These are phyloP conservation scores for Syncephalastrum sp. DNA, from an alignment of 371 early-diverging fungal genomes.

Conservation along the genomic window DNA sequence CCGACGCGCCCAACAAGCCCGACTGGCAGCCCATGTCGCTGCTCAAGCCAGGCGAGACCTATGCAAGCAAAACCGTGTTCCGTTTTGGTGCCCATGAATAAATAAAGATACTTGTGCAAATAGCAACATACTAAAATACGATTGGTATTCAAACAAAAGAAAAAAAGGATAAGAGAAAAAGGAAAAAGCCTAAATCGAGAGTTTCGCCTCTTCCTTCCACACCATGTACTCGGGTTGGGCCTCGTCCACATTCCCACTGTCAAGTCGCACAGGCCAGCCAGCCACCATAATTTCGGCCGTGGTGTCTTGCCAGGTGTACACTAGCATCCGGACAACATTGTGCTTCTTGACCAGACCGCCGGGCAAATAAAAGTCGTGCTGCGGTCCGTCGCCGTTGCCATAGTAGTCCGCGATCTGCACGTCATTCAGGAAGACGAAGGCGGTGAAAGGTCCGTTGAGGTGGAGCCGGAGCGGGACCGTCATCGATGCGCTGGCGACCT, in stretches of 20 bases:
- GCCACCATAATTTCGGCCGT: conserved; percentile 25
- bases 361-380: conserved; percentile 73
- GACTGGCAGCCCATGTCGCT: conserved; percentile 49
- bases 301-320: conserved; percentile 45
- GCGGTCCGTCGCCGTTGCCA: conserved; percentile 74
- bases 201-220: conserved; percentile 4
- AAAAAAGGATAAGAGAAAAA: neutral
- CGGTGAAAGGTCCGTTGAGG: conserved; percentile 64
- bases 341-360: conserved; percentile 50
- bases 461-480: conserved; percentile 65
- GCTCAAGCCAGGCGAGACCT: conserved; percentile 47
- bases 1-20: conserved; percentile 69
- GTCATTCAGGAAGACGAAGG: conserved; percentile 63
- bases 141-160: neutral
- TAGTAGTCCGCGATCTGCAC: conserved; percentile 69
- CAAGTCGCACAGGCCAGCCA: conserved; percentile 44
- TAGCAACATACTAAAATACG: neutral
- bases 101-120: neutral
- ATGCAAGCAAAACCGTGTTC: conserved; percentile 48
- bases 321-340: conserved; percentile 32
- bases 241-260: conserved; percentile 13
- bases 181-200: neutral
- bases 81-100: conserved; percentile 38
- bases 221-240: conserved; percentile 4
- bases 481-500: conserved; percentile 15